Evolutionary conservation across 176 grass and related monocot species (phyloP).

Genomic region (Oryza nivara): DNA sequence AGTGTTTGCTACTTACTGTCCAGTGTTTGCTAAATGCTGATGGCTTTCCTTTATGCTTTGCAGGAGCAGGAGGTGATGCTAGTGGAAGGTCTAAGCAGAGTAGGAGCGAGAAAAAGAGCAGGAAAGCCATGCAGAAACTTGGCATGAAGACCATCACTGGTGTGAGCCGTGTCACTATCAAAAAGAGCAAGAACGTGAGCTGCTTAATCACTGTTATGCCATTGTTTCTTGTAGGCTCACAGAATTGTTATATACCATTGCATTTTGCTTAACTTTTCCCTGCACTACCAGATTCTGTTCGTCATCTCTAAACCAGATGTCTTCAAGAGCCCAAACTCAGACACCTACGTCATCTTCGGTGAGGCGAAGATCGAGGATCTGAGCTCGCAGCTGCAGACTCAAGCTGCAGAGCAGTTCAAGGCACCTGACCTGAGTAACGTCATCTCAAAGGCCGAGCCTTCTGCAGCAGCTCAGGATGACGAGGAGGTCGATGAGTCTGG

Average conservation of each 20-base stretch:
- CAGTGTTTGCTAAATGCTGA: not conserved
- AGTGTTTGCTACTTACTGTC: not conserved
- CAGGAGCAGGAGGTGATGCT: constrained; percentile 33
- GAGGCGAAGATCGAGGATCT: constrained; percentile 44
- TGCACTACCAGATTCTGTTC: constrained; percentile 10
- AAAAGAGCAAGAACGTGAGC: constrained; percentile 52
- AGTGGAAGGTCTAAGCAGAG: constrained; percentile 39
- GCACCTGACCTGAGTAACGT: not conserved
- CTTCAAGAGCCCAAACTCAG: constrained; percentile 42
- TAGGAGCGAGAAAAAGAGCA: constrained; percentile 47
- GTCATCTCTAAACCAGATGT: constrained; percentile 47
- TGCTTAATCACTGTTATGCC: not conserved
- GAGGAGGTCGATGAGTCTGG: constrained; percentile 33
- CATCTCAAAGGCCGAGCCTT: constrained; percentile 14
- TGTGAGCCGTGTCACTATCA: constrained; percentile 45
- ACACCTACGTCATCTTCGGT: constrained; percentile 37
- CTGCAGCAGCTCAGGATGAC: constrained; percentile 18
- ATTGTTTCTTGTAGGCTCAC: not conserved
- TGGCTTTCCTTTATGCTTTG: not conserved
- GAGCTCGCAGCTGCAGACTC: constrained; percentile 34
- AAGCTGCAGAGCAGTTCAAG: constrained; percentile 35
- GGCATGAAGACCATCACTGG: constrained; percentile 41
- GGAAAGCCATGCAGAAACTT: constrained; percentile 46
- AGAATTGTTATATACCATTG: not conserved
- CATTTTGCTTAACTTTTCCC: not conserved